Conservation (phyloP, 2,329 filamentous ascomycete species). For the Fusarium sp. region DNA sequence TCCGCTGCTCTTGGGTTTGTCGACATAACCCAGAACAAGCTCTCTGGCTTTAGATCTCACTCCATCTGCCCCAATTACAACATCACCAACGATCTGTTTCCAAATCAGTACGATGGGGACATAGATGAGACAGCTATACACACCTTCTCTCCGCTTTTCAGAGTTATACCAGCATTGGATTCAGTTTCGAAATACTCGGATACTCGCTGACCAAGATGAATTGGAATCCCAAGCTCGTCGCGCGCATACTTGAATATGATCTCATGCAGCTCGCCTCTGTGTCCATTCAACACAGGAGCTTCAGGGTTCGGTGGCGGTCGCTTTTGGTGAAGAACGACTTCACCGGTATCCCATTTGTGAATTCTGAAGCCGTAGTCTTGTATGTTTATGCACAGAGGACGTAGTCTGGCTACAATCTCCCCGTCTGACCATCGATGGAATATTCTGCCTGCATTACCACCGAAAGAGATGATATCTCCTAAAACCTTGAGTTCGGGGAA, state of each 20-base stretch:
- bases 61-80: constrained; percentile 36
- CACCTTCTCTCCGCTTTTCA: constrained; percentile 24
- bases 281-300: constrained; percentile 32
- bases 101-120: not conserved
- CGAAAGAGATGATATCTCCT: constrained; percentile 51
- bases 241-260: constrained; percentile 34
- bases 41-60: constrained; percentile 36
- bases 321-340: constrained; percentile 69
- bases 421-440: constrained; percentile 65
- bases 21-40: constrained; percentile 28
- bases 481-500: constrained; percentile 63
- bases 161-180: constrained; percentile 8
- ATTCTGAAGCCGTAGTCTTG: constrained; percentile 59
- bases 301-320: constrained; percentile 26
- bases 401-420: constrained; percentile 54
- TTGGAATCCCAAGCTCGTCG: constrained; percentile 25
- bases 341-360: constrained; percentile 46
- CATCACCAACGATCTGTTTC: constrained; percentile 20
- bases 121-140: rapidly evolving
- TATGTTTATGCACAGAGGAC: constrained; percentile 38
- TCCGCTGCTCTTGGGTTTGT: constrained; percentile 35
- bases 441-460: constrained; percentile 54
- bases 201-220: constrained; percentile 26
- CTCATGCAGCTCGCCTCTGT: constrained; percentile 31
- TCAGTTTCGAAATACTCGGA: constrained; percentile 23